phyloP scores from a whole-genome alignment of 805 yeast species.

The Nakazawaea molendinolei region DNA sequence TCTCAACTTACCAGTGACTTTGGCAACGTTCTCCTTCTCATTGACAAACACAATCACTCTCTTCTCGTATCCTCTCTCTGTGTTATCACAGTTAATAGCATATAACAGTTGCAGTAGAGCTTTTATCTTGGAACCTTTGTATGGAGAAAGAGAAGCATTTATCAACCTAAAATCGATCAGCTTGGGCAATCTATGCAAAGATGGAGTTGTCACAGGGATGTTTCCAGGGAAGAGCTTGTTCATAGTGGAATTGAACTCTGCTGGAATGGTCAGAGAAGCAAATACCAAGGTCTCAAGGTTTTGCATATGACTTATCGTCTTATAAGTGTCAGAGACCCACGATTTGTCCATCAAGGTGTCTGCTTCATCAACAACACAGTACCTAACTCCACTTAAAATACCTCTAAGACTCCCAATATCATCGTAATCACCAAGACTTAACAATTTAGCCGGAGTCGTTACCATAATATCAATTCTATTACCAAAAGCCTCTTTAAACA shows the following conservation, averaged over 20 bases:
- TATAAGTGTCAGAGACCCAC: constrained; percentile 60
- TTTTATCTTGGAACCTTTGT: constrained; percentile 73
- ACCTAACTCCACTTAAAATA: constrained; percentile 39
- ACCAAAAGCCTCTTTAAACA: constrained; percentile 39
- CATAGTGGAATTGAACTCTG: constrained; percentile 60
- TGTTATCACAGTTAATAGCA: constrained; percentile 77
- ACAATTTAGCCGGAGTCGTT: constrained; percentile 77
- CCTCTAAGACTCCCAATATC: constrained; percentile 27
- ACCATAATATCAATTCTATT: constrained; percentile 69
- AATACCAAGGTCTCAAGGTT: constrained; percentile 60
- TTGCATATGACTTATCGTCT: constrained; percentile 39
- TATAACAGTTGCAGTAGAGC: constrained; percentile 85
- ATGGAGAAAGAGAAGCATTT: constrained; percentile 74
- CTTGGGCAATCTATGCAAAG: constrained; percentile 78
- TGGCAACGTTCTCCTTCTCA: constrained; percentile 54
- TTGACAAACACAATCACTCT: constrained; percentile 84
- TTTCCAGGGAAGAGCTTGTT: constrained; percentile 57
- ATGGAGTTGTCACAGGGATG: constrained; percentile 66
- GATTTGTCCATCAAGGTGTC: constrained; percentile 85
- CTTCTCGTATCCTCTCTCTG: constrained; percentile 71
- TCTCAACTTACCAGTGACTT: constrained; percentile 48
- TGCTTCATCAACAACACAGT: constrained; percentile 84
- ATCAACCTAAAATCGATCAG: constrained; percentile 66
- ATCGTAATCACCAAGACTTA: constrained; percentile 24
- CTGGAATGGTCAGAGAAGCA: constrained; percentile 89